phyloP scores from a whole-genome alignment of 768 basidiomycete species.

The Asterophora parasitica region DNA sequence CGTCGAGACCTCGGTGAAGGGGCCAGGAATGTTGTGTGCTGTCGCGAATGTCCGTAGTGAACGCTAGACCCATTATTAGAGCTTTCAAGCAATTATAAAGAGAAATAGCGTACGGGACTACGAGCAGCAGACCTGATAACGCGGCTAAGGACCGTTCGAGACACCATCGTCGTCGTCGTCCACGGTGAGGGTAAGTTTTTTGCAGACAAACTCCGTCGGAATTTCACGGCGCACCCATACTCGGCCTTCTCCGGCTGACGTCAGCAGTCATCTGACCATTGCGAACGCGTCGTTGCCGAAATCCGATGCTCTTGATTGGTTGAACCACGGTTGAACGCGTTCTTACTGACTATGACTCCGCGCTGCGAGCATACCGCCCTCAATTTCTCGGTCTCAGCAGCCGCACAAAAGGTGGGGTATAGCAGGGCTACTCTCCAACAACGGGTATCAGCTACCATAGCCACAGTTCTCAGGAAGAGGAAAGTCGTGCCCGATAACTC shows the following conservation, averaged over 20 bases:
- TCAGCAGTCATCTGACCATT: slow-evolving; percentile 5
- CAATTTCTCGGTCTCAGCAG: slow-evolving; percentile 1
- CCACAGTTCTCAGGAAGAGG: not conserved
- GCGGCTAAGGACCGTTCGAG: slow-evolving; percentile 26
- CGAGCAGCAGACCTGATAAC: slow-evolving; percentile 22
- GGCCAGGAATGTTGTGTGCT: slow-evolving; percentile 56
- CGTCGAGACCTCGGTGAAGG: slow-evolving; percentile 86
- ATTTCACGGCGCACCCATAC: slow-evolving; percentile 15
- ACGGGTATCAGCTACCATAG: slow-evolving; percentile 7
- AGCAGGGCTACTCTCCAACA: not conserved
- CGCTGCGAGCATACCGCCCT: slow-evolving; percentile 1
- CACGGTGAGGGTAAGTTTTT: slow-evolving; percentile 17
- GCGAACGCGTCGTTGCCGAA: not conserved
- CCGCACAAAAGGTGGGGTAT: slow-evolving; percentile 3
- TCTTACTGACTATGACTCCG: not conserved
- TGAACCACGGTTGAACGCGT: no score
- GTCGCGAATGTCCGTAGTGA: slow-evolving; percentile 68
- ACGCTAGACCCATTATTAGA: slow-evolving; percentile 6
- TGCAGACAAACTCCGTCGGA: slow-evolving; percentile 10
- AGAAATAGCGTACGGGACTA: slow-evolving; percentile 11
- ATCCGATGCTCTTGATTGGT: no score
- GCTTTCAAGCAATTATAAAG: not conserved
- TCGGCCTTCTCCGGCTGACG: slow-evolving; percentile 11
- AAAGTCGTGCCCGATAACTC: not conserved
- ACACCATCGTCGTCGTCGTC: slow-evolving; percentile 26